A percentile compares a stretch with the other conserved stretches of the same genome.
Evolutionary conservation across 331 rosid species (phyloP).

Genomic region (Malus hybrid): DNA sequence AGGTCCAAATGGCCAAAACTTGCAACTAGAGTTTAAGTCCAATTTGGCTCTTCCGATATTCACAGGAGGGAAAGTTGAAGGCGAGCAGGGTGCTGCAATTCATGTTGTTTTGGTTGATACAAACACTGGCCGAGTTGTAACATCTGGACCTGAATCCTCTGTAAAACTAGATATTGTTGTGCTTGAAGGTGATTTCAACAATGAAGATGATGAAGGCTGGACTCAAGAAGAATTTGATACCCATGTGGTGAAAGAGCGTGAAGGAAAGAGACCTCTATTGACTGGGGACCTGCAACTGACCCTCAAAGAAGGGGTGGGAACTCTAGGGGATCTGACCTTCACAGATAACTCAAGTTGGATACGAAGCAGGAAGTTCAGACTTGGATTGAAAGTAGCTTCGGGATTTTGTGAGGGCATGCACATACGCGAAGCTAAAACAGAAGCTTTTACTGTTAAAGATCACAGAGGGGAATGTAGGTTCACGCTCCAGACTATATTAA

Average conservation of each 20-base stretch:
- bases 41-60: slow-evolving; percentile 85
- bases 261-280: slow-evolving; percentile 77
- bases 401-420: slow-evolving; percentile 66
- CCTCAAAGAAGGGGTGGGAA: slow-evolving; percentile 82
- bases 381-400: slow-evolving; percentile 64
- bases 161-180: slow-evolving; percentile 77
- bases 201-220: slow-evolving; percentile 79
- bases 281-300: slow-evolving; percentile 71
- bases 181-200: slow-evolving; percentile 85
- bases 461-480: slow-evolving; percentile 93
- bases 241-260: slow-evolving; percentile 79
- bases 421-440: slow-evolving; percentile 81
- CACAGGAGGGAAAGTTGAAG: slow-evolving; percentile 98
- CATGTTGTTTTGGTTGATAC: slow-evolving; percentile 76
- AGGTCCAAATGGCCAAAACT: slow-evolving; percentile 80
- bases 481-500: slow-evolving; percentile 3
- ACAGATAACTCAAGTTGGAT: slow-evolving; percentile 90
- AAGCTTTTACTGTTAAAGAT: slow-evolving; percentile 84
- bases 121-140: slow-evolving; percentile 39
- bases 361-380: slow-evolving; percentile 79
- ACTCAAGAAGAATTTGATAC: slow-evolving; percentile 61
- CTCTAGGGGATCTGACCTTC: slow-evolving; percentile 67
- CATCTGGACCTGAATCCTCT: slow-evolving; percentile 73
- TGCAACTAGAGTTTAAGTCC: slow-evolving; percentile 74
- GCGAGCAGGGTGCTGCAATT: slow-evolving; percentile 96